Conservation (phyloP, 306 rosid genomes). For the Rosa chinensis region DNA sequence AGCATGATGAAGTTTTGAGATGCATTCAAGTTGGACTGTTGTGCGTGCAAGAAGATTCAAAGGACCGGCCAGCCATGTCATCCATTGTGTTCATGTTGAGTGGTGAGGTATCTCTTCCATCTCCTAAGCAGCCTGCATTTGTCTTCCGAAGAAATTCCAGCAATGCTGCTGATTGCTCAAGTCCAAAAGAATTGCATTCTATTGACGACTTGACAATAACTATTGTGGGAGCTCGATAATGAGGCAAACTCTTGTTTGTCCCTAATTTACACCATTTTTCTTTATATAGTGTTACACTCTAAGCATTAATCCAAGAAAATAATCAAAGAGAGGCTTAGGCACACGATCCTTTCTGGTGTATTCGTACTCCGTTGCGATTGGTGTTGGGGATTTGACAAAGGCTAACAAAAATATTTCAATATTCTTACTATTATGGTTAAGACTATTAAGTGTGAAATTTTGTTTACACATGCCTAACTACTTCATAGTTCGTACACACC, state of each 20-base stretch:
- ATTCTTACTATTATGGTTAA: too few species aligned
- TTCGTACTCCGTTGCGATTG: too few species aligned
- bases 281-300: neutral
- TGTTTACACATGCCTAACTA: too few species aligned
- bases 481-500: too few species aligned
- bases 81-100: conserved; percentile 55
- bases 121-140: conserved; percentile 27
- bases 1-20: conserved; percentile 38
- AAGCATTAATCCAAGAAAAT: neutral
- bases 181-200: neutral
- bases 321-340: neutral
- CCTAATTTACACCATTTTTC: neutral
- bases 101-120: conserved; percentile 17
- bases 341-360: too few species aligned
- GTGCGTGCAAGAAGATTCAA: conserved; percentile 57
- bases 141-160: neutral
- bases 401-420: too few species aligned
- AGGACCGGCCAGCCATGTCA: conserved; percentile 62
- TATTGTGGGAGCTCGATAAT: neutral
- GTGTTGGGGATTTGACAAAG: too few species aligned
- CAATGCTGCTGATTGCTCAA: neutral
- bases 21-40: conserved; percentile 71
- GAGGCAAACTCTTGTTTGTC: neutral
- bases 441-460: too few species aligned
- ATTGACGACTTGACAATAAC: conserved; percentile 6